A percentile compares a stretch with the other conserved stretches of the same genome.
These are phyloP conservation scores for Fusarium beomiforme DNA, from an alignment of 2,329 filamentous ascomycete species.

Conservation along the genomic window DNA sequence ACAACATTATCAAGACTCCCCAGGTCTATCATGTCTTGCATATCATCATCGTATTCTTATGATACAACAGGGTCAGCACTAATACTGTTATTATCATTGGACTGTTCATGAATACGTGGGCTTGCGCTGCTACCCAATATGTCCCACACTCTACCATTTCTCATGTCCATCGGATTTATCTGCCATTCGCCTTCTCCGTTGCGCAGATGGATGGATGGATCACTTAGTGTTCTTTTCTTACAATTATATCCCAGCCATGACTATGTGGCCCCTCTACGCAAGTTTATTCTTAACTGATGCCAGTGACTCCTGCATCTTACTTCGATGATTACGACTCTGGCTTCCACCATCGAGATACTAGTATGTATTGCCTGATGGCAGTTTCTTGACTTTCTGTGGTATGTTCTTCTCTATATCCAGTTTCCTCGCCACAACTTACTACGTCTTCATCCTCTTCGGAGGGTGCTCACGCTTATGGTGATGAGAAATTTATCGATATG, in stretches of 20 bases:
- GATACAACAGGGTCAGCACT: background rate
- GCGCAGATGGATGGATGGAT: background rate
- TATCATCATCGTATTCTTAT: background rate
- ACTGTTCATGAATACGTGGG: background rate
- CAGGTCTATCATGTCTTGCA: background rate
- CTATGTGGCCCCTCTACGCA: background rate
- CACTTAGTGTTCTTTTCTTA: background rate
- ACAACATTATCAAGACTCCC: background rate
- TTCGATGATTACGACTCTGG: background rate
- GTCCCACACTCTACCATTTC: constrained; percentile 23
- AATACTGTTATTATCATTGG: background rate
- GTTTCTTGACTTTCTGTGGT: background rate
- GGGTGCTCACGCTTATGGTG: background rate
- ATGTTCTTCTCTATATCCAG: background rate
- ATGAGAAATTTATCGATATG: constrained; percentile 28
- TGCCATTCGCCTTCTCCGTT: constrained; percentile 4
- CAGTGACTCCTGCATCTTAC: too few species aligned
- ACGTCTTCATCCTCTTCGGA: background rate
- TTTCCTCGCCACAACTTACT: background rate
- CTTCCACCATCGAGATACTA: background rate
- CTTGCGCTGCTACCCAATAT: background rate
- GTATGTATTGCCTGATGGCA: background rate
- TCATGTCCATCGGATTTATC: constrained; percentile 7
- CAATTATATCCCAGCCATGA: background rate
- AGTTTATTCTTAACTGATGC: background rate